Conservation (phyloP, 805 yeast species). For the Pichia manshurica region DNA sequence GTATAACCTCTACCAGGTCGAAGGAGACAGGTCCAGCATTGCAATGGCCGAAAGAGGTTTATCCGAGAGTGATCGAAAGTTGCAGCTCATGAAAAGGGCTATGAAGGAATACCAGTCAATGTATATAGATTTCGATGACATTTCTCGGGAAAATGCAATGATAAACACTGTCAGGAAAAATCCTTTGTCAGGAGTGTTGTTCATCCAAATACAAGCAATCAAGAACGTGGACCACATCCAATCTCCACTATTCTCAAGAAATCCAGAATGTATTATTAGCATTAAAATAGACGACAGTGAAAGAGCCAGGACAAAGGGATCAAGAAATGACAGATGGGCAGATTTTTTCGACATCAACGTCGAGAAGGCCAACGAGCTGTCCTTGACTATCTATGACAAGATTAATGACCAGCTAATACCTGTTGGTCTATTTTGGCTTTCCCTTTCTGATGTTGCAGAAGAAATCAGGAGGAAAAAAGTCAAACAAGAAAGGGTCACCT, state of each 20-base stretch:
- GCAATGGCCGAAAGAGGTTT: slow-evolving; percentile 88
- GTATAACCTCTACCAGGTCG: slow-evolving; percentile 76
- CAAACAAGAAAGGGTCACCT: slow-evolving; percentile 58
- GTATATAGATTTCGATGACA: slow-evolving; percentile 67
- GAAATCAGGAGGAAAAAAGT: slow-evolving; percentile 89
- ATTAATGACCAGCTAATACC: slow-evolving; percentile 65
- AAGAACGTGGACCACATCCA: slow-evolving; percentile 92
- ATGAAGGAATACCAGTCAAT: slow-evolving; percentile 85
- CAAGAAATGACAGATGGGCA: slow-evolving; percentile 74
- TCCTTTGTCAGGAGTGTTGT: slow-evolving; percentile 76
- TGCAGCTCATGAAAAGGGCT: slow-evolving; percentile 76
- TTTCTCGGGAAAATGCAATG: slow-evolving; percentile 58
- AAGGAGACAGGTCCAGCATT: slow-evolving; percentile 82
- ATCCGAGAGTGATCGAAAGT: slow-evolving; percentile 76
- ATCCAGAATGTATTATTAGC: slow-evolving; percentile 72
- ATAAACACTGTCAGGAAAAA: slow-evolving; percentile 71
- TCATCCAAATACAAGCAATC: slow-evolving; percentile 66
- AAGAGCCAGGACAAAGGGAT: slow-evolving; percentile 65
- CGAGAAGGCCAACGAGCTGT: slow-evolving; percentile 89
- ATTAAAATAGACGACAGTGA: slow-evolving; percentile 87
- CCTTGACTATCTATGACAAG: slow-evolving; percentile 80
- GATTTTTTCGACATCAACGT: slow-evolving; percentile 78
- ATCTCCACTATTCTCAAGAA: slow-evolving; percentile 68
- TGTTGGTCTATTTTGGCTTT: slow-evolving; percentile 88
- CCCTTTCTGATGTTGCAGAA: slow-evolving; percentile 87